phyloP scores from a whole-genome alignment of 1,284 basidiomycete genomes.

The Ganoderma meredithae region DNA sequence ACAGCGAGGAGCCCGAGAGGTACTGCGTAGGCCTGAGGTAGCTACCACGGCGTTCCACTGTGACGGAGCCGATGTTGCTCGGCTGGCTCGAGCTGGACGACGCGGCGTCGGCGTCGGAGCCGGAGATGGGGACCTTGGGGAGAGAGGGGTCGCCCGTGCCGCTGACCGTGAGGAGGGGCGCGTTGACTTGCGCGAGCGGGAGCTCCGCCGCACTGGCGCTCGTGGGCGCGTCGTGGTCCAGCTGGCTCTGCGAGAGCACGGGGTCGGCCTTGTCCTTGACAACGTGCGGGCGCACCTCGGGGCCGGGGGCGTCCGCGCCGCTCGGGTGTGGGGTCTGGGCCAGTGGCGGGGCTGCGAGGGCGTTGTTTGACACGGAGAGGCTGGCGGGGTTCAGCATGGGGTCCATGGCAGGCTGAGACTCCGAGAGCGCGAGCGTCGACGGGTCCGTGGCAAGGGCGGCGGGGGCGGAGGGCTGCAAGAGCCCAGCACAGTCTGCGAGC shows the following conservation, averaged over 20 bases:
- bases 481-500: too few relatives aligned
- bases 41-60: not conserved
- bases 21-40: constrained; percentile 18
- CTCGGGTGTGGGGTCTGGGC: not conserved
- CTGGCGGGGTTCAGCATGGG: constrained; percentile 18
- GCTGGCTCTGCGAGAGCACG: not conserved
- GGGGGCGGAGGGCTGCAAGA: not conserved
- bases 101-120: too few relatives aligned
- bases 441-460: not conserved
- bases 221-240: not conserved
- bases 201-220: not conserved
- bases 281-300: not conserved
- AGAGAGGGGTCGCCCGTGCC: too few relatives aligned
- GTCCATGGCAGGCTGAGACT: constrained; percentile 1
- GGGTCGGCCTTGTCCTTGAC: not conserved
- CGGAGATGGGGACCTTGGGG: too few relatives aligned
- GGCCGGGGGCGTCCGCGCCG: not conserved
- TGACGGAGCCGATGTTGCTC: not conserved
- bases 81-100: not conserved
- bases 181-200: not conserved
- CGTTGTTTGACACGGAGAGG: constrained; percentile 13
- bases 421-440: not conserved
- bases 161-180: not conserved
- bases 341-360: constrained; percentile 13
- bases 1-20: constrained; percentile 10